These are phyloP conservation scores for Dysphania ambrosioides DNA, from an alignment of 148 eudicot species.

Conservation along the genomic window DNA sequence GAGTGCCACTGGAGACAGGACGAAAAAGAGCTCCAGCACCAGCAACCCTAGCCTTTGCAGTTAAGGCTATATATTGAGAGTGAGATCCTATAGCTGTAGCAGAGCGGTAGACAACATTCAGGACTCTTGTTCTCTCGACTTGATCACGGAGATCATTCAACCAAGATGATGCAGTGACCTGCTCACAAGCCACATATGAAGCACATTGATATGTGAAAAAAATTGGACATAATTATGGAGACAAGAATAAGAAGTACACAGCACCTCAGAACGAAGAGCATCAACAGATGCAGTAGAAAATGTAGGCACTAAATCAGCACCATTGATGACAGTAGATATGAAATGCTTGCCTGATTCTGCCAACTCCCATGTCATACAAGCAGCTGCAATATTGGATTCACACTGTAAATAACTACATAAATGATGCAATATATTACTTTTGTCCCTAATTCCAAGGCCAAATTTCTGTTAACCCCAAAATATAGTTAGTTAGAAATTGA, in stretches of 20 bases:
- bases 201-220: constrained; percentile 8
- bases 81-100: constrained; percentile 95
- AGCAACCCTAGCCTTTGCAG: constrained; percentile 87
- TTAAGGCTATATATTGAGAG: constrained; percentile 74
- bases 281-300: constrained; percentile 87
- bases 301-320: constrained; percentile 92
- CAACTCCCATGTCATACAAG: constrained; percentile 97
- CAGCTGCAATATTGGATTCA: constrained; percentile 56
- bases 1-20: constrained; percentile 86
- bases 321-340: constrained; percentile 77
- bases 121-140: constrained; percentile 79
- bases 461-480: not conserved
- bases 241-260: constrained; percentile 11
- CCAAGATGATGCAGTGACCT: constrained; percentile 99
- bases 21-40: constrained; percentile 85
- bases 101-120: constrained; percentile 83
- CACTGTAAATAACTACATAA: constrained; percentile 5
- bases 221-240: not conserved
- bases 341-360: constrained; percentile 95
- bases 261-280: constrained; percentile 95
- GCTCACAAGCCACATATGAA: constrained; percentile 13
- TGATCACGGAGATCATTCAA: constrained; percentile 89
- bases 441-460: not conserved
- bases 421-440: not conserved
- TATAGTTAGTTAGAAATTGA: not conserved